Conservation (phyloP, 345 rosid species). For the Salix purpurea region DNA sequence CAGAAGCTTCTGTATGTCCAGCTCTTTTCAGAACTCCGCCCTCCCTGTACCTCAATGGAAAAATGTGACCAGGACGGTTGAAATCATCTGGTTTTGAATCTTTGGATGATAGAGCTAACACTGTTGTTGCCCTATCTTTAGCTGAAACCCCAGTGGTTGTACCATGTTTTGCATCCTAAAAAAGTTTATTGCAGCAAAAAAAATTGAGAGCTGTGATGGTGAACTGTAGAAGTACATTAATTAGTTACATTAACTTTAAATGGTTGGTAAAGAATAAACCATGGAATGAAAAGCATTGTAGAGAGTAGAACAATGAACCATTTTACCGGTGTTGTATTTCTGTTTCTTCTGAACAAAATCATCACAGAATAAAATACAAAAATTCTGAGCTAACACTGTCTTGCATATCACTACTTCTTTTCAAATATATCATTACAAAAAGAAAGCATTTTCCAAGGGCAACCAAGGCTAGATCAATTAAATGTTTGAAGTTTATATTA, state of each 20-base stretch:
- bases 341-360: neutral
- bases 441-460: neutral
- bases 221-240: neutral
- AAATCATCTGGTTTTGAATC: constrained; percentile 83
- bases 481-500: neutral
- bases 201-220: neutral
- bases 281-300: neutral
- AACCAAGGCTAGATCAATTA: neutral
- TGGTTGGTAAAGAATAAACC: neutral
- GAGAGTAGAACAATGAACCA: neutral
- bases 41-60: constrained; percentile 74
- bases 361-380: neutral
- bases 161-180: constrained; percentile 85
- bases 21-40: constrained; percentile 92
- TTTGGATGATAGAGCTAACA: constrained; percentile 64
- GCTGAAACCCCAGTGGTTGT: constrained; percentile 94
- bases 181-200: neutral
- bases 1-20: constrained; percentile 93
- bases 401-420: neutral
- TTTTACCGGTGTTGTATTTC: neutral
- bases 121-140: constrained; percentile 74
- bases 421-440: neutral
- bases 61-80: constrained; percentile 86
- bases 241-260: neutral
- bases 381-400: neutral